These are phyloP conservation scores for Eremothecium gossypii DNA, from an alignment of 1,139 yeast species.

Conservation along the genomic window DNA sequence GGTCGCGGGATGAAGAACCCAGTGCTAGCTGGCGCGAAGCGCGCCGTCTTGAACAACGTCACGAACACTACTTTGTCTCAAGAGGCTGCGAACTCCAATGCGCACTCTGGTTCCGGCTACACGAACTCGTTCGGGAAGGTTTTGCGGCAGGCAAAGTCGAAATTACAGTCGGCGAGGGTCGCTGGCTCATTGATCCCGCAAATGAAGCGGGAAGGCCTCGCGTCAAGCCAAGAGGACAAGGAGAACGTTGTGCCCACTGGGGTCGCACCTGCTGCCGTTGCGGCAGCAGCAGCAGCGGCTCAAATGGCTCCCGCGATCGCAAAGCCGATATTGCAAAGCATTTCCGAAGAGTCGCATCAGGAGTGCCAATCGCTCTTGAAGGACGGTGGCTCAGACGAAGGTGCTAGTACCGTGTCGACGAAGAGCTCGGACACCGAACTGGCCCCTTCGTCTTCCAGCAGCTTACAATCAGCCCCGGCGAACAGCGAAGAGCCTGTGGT, in stretches of 20 bases:
- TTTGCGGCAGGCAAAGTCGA: slow-evolving; percentile 11
- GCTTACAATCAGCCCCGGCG: neutral
- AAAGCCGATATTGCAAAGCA: neutral
- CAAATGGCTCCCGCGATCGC: neutral
- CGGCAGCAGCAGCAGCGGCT: neutral
- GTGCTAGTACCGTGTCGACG: neutral
- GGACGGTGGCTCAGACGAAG: neutral
- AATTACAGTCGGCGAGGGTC: slow-evolving; percentile 9
- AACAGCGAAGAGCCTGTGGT: neutral
- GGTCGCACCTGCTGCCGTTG: neutral
- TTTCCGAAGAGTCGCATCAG: slow-evolving; percentile 1
- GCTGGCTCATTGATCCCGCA: slow-evolving; percentile 5
- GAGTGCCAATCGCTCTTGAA: slow-evolving; percentile 2
- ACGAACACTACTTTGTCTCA: slow-evolving; percentile 26
- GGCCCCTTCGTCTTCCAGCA: neutral
- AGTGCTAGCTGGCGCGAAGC: slow-evolving; percentile 19
- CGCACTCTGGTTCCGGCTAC: slow-evolving; percentile 2
- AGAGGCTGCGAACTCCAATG: slow-evolving; percentile 12
- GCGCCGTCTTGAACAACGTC: slow-evolving; percentile 28
- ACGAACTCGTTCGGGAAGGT: slow-evolving; percentile 11
- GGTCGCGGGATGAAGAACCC: slow-evolving; percentile 16
- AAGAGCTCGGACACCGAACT: neutral
- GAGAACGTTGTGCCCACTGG: neutral
- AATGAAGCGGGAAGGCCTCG: neutral
- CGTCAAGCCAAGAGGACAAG: neutral